Conservation (phyloP, 768 basidiomycete genomes). For the Pholiota conissans region DNA sequence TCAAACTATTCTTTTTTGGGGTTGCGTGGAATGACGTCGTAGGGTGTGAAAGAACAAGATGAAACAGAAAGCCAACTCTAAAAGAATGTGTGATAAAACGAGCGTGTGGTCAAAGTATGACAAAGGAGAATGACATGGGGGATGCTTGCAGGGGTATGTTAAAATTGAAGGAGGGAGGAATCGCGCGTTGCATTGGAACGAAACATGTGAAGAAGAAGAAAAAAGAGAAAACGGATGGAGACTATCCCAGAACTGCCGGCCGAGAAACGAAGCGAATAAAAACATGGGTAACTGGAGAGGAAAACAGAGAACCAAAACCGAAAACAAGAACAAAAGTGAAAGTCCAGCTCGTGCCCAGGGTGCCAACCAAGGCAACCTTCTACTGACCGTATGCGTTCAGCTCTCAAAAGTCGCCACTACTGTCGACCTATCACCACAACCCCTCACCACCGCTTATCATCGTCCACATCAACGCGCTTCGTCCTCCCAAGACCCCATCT, state of each 20-base stretch:
- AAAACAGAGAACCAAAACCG: slow-evolving; percentile 3
- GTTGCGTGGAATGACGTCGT: background rate
- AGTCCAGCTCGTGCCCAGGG: background rate
- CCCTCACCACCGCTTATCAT: background rate
- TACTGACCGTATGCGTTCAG: background rate
- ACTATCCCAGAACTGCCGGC: background rate
- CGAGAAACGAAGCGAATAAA: slow-evolving; percentile 3
- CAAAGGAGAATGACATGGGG: background rate
- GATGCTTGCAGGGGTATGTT: background rate
- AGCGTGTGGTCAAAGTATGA: background rate
- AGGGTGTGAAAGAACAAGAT: background rate
- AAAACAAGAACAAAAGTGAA: background rate
- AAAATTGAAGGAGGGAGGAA: background rate
- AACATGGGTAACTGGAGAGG: background rate
- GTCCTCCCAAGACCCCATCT: slow-evolving; percentile 72
- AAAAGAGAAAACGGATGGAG: background rate
- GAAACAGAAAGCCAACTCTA: background rate
- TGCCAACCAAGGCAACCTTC: background rate
- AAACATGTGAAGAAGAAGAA: background rate
- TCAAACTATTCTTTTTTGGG: background rate
- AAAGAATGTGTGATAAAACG: background rate
- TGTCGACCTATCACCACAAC: background rate
- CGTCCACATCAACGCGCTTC: slow-evolving; percentile 32
- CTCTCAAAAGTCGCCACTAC: no score
- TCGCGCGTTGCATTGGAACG: background rate